phyloP scores from a whole-genome alignment of 148 eudicot genomes.

The Limonium bicolor region DNA sequence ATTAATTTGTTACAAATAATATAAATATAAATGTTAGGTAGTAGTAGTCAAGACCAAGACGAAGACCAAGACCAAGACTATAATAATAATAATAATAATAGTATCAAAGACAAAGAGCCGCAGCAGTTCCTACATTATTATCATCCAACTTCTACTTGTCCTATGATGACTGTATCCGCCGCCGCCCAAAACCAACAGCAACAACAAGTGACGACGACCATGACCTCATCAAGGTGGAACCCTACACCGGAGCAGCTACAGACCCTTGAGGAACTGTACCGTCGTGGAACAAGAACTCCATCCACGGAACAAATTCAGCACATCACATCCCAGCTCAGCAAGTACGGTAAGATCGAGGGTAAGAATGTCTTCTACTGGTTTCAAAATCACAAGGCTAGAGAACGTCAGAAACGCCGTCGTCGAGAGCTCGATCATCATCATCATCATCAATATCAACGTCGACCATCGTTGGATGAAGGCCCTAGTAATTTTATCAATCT shows the following conservation, averaged over 20 bases:
- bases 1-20: no score
- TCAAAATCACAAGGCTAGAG: constrained; percentile 83
- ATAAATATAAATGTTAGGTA: no score
- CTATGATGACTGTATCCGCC: no score
- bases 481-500: neutral
- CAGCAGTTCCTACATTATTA: no score
- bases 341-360: constrained; percentile 67
- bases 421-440: constrained; percentile 19
- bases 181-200: no score
- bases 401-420: constrained; percentile 80
- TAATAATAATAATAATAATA: no score
- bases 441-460: neutral
- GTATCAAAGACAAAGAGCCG: no score
- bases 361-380: constrained; percentile 91
- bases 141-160: no score
- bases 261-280: constrained; percentile 36
- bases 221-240: constrained; percentile 55
- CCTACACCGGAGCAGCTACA: constrained; percentile 72
- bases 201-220: constrained; percentile 35
- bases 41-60: no score
- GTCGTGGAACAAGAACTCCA: constrained; percentile 48
- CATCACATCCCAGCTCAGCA: constrained; percentile 40
- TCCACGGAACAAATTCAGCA: constrained; percentile 54
- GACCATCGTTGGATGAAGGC: neutral
- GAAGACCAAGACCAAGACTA: no score